phyloP scores from a whole-genome alignment of 225 moss, liverwort and hornwort genomes.

The Polytrichum formosum region DNA sequence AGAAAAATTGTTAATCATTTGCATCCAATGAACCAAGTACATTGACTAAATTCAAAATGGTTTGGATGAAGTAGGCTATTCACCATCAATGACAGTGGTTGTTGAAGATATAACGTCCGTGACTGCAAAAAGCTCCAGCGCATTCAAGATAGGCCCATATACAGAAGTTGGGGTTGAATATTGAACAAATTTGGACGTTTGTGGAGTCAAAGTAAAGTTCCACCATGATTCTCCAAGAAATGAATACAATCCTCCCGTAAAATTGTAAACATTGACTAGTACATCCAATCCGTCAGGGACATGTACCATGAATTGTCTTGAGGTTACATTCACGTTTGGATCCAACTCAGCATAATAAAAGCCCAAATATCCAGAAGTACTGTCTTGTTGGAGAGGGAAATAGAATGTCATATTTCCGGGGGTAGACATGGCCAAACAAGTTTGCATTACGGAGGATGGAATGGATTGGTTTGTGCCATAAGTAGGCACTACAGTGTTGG shows the following conservation, averaged over 20 bases:
- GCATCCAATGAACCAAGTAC: not conserved
- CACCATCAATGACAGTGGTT: conserved; percentile 19
- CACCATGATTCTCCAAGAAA: not conserved
- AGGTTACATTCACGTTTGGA: not conserved
- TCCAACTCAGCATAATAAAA: conserved; percentile 33
- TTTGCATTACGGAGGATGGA: not conserved
- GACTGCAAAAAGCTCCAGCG: conserved; percentile 16
- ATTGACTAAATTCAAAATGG: not conserved
- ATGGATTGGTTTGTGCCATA: not conserved
- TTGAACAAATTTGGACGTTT: not conserved
- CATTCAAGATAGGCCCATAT: conserved; percentile 24
- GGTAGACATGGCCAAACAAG: not conserved
- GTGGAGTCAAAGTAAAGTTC: not conserved
- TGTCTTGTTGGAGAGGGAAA: not conserved
- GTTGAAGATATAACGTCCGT: not conserved
- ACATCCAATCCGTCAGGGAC: fast-evolving
- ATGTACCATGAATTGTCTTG: conserved; percentile 5
- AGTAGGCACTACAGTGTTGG: too few relatives aligned
- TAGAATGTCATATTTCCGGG: not conserved
- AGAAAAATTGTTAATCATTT: too few relatives aligned
- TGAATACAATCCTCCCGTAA: too few relatives aligned
- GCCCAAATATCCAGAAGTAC: not conserved
- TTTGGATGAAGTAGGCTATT: not conserved
- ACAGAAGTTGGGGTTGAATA: not conserved
- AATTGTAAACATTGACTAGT: not conserved